Base-by-base conservation (phyloP, 169 alveolate species). In the Eimeria mitis region DNA sequence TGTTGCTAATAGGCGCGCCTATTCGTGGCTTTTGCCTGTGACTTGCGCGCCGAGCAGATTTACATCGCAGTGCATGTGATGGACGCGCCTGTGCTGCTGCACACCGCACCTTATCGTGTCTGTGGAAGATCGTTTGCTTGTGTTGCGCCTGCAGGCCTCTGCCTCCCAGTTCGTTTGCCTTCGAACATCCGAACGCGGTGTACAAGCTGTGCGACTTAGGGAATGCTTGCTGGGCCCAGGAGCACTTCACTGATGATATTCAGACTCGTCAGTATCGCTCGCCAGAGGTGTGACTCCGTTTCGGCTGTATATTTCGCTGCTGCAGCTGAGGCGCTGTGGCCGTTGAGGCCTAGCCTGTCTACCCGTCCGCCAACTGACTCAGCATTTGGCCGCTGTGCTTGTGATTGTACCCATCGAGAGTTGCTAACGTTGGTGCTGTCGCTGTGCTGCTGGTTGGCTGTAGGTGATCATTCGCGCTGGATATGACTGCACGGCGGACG, bases 191-290 rank as follows among this genome's bases (percentile, higher is more conserved):
- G 59, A 96, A 95, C 49, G 97, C 99, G 3, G 97, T 97, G 63
- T 98, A 95, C 96, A 99, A 98, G 97, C 99, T 99, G 16, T 99
- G 99, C 89, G 99, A 99, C 97, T 97, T 99, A 95, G 99, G 99
- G 5, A 99, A 99, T 96, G 99, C 99, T 54, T 99, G 99, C 95
- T 99, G 99, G 99, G 98, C 98, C 63, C 97, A 99, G 95, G 99
- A 99, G 96, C 99, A 99, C 91, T 99, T 99, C 96, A 97, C 99
- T 52, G 99, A 99, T 28, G 99, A 99, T 95, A 99, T 99, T 25
- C 99, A 99, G 95, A 99, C 99, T 31, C 97, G 99, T 79, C 99
- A 99, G 97, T 99, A 99, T 97, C 95, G 99, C 83, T 97, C 99
- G 42, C 99, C 99, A 1, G 99, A 99, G 97, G 99, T 99, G 14